Evolutionary conservation across 768 basidiomycete species (phyloP).

Genomic region (Filobasidium floriforme): DNA sequence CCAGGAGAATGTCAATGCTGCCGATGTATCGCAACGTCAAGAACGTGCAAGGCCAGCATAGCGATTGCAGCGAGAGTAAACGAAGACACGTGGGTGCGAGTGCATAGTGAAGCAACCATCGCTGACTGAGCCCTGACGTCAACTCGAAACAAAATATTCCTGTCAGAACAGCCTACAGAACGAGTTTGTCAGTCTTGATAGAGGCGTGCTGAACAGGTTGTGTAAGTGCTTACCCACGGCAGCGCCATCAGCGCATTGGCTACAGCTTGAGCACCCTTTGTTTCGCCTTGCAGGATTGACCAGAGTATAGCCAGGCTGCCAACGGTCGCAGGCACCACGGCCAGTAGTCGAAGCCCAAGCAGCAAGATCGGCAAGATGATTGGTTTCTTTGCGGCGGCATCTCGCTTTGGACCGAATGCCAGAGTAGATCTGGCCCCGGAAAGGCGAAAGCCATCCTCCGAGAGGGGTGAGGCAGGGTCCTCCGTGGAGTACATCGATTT

Average conservation of each 20-base stretch:
- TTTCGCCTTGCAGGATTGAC: slow-evolving; percentile 27
- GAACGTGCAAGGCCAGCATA: slow-evolving; percentile 93
- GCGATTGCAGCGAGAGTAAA: slow-evolving; percentile 82
- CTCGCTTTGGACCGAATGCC: neutral
- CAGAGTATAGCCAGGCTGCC: slow-evolving; percentile 14
- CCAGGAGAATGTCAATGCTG: slow-evolving; percentile 65
- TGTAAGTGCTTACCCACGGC: slow-evolving; percentile 35
- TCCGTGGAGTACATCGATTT: too few species aligned
- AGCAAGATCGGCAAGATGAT: slow-evolving; percentile 19
- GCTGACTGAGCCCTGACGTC: slow-evolving; percentile 76
- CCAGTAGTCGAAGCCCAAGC: slow-evolving; percentile 35
- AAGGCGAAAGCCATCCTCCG: too few species aligned
- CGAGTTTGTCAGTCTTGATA: neutral
- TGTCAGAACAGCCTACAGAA: slow-evolving; percentile 66
- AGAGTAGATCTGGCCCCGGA: too few species aligned
- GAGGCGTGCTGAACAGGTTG: too few species aligned
- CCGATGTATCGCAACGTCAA: slow-evolving; percentile 70
- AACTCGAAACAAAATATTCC: slow-evolving; percentile 81
- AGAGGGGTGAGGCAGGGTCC: too few species aligned
- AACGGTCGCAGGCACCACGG: slow-evolving; percentile 32
- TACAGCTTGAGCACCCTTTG: slow-evolving; percentile 22
- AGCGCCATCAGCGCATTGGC: slow-evolving; percentile 34
- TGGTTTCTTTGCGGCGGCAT: neutral
- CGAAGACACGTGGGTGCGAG: slow-evolving; percentile 81
- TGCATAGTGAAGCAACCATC: slow-evolving; percentile 87